Base-by-base conservation (phyloP, 345 rosid species). In the Noccaea bulbosa region DNA sequence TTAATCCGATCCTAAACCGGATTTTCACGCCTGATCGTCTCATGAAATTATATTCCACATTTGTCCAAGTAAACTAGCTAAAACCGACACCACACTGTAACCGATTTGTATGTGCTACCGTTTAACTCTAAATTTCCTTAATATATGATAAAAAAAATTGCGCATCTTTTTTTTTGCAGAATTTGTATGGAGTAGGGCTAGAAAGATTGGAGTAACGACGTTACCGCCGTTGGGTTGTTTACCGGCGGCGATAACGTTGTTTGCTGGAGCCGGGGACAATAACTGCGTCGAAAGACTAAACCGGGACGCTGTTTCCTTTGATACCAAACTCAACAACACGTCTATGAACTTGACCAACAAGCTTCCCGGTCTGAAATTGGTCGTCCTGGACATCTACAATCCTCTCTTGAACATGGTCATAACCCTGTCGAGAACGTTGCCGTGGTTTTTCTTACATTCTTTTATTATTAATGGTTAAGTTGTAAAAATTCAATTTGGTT, bases 201-300 rank as follows among this genome's bases (percentile, higher is more conserved):
- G 90, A 79, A 88, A 69, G 73, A 88, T 93, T 45, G 97, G 98
- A 63, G 96, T 93, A 38, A 88, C 97, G 48, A 65, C 89, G 7
- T 63, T 90, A 79, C 98, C 98, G 6, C 97, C 93, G 0, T 74
- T 87, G 2, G 97, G 97, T 33, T 90, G 98, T 76, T 75, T 93
- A 72, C 98, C 96, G 0, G 93, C 97, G 8, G 82, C 90, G 8
- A 77, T 90, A 37, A 88, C 97, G 24, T 49, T 88, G 69, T 93
- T 90, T 55, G 85, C 85, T 9, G 56, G 45, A 2, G 72, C 83
- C 12, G 83, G 87, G 71, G 81, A 81, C 30, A 76, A 68, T 45
- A 34, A 57, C 0, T 93, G 98, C 10, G 92, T 90, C 17, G 77
- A 69, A 6, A 78, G 78, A 65, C 30, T 93, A 37, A 93, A 93